Conservation (phyloP, 768 basidiomycete species). For the Coprinopsis strossmayeri region DNA sequence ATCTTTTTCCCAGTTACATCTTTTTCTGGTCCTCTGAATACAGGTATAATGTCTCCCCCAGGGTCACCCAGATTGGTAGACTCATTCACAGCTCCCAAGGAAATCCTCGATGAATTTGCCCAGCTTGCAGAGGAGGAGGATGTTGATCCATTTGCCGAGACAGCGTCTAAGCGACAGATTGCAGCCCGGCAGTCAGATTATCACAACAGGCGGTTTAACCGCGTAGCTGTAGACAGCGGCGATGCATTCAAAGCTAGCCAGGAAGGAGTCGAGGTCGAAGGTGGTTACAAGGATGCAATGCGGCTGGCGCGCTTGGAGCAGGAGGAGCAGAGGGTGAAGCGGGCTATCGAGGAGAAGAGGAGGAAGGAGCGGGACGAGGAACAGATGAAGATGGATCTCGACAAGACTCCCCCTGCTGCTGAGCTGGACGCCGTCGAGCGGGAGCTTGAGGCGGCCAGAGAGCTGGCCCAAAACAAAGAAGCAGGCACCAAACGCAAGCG, state of each 20-base stretch:
- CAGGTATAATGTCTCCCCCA: constrained; percentile 51
- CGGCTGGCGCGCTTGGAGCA: constrained; percentile 83
- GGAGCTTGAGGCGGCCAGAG: constrained; percentile 56
- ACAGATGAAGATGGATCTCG: constrained; percentile 78
- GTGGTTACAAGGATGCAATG: constrained; percentile 97
- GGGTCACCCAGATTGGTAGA: constrained; percentile 72
- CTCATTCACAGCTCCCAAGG: constrained; percentile 90
- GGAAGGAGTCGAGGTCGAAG: constrained; percentile 61
- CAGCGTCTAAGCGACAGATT: constrained; percentile 89
- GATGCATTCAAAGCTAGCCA: constrained; percentile 69
- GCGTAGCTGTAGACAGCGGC: constrained; percentile 73
- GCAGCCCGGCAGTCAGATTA: constrained; percentile 92
- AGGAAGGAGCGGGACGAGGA: constrained; percentile 67
- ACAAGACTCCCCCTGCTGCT: constrained; percentile 84
- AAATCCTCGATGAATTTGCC: constrained; percentile 89
- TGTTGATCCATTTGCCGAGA: constrained; percentile 87
- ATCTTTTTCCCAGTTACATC: not conserved
- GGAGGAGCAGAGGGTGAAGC: constrained; percentile 80
- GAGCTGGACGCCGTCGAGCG: constrained; percentile 69
- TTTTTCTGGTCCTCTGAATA: constrained; percentile 10
- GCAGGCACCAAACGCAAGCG: constrained; percentile 64
- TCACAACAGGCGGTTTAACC: constrained; percentile 84
- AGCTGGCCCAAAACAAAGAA: constrained; percentile 33
- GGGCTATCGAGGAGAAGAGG: constrained; percentile 87
- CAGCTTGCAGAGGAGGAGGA: constrained; percentile 93